A percentile compares a stretch with the other conserved stretches of the same genome.
Conservation (phyloP, 1,139 yeast species). For the Lodderomyces beijingensis region DNA sequence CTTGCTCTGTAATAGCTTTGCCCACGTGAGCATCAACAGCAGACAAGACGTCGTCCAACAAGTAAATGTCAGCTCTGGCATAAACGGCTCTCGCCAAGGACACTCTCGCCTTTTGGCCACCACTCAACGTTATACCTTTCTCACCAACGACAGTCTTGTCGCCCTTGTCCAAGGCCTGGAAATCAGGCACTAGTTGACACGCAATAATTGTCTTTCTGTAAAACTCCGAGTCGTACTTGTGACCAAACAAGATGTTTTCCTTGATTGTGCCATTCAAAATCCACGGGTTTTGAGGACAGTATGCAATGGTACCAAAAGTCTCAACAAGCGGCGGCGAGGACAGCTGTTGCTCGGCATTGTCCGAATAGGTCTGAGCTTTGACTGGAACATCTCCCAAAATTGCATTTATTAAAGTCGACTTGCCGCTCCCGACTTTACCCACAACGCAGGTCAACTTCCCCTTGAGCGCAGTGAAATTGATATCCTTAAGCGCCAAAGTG, state of each 20-base stretch:
- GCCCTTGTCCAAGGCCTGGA: conserved; percentile 30
- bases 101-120: conserved; percentile 40
- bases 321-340: conserved; percentile 25
- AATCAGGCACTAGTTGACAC: conserved; percentile 31
- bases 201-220: conserved; percentile 27
- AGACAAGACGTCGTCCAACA: conserved; percentile 31
- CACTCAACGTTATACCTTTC: conserved; percentile 37
- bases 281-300: conserved; percentile 34
- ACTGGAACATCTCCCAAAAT: conserved; percentile 50
- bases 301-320: conserved; percentile 23
- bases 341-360: not conserved
- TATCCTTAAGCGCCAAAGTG: conserved; percentile 44
- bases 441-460: conserved; percentile 66
- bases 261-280: conserved; percentile 34
- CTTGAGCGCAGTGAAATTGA: conserved; percentile 48
- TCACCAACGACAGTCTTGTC: conserved; percentile 39
- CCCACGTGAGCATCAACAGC: conserved; percentile 39
- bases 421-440: conserved; percentile 64
- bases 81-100: conserved; percentile 38
- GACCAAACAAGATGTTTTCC: conserved; percentile 37
- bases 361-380: conserved; percentile 5
- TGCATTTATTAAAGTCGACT: conserved; percentile 42
- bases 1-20: conserved; percentile 25
- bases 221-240: conserved; percentile 24
- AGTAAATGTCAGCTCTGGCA: conserved; percentile 32